Evolutionary conservation across 2,329 filamentous ascomycete genomes (phyloP).

Genomic region (Diaporthe longicolla): DNA sequence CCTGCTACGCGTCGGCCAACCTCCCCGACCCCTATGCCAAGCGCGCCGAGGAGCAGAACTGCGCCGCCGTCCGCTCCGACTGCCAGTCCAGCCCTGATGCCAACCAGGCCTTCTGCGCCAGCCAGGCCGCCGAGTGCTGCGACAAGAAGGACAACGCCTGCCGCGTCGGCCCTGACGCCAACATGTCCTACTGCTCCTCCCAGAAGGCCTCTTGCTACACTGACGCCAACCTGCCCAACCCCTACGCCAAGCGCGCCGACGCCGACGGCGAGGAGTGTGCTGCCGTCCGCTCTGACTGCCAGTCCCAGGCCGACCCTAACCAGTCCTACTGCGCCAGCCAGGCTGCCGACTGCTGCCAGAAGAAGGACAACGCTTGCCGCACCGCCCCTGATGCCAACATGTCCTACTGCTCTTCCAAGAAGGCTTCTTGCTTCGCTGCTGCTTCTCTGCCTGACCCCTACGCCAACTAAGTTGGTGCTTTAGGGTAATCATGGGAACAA

Average conservation of each 20-base stretch:
- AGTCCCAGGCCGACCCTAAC: not conserved
- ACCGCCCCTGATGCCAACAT: slow-evolving; percentile 12
- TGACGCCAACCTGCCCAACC: slow-evolving; percentile 6
- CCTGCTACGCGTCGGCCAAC: not conserved
- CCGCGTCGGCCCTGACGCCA: slow-evolving; percentile 1
- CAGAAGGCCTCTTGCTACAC: slow-evolving; percentile 20
- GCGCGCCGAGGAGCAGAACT: slow-evolving; percentile 21
- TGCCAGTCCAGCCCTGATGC: slow-evolving; percentile 4
- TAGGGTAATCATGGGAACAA: not conserved
- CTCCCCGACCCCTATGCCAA: slow-evolving; percentile 19
- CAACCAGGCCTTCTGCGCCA: slow-evolving; percentile 14
- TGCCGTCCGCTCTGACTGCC: not conserved
- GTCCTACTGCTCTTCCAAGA: slow-evolving; percentile 4
- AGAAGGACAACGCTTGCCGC: slow-evolving; percentile 12
- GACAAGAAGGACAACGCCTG: slow-evolving; percentile 18
- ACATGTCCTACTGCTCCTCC: slow-evolving; percentile 15
- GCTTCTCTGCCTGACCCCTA: slow-evolving; percentile 15
- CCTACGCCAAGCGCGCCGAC: slow-evolving; percentile 26
- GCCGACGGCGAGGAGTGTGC: slow-evolving; percentile 22
- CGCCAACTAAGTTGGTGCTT: slow-evolving; percentile 24
- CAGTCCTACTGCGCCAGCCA: not conserved
- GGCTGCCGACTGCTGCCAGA: slow-evolving; percentile 18
- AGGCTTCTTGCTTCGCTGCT: slow-evolving; percentile 24
- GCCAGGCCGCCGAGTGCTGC: slow-evolving; percentile 4
- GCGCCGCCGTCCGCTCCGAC: slow-evolving; percentile 3